Base-by-base conservation (phyloP, 768 basidiomycete species). In the Tricholoma sp. region DNA sequence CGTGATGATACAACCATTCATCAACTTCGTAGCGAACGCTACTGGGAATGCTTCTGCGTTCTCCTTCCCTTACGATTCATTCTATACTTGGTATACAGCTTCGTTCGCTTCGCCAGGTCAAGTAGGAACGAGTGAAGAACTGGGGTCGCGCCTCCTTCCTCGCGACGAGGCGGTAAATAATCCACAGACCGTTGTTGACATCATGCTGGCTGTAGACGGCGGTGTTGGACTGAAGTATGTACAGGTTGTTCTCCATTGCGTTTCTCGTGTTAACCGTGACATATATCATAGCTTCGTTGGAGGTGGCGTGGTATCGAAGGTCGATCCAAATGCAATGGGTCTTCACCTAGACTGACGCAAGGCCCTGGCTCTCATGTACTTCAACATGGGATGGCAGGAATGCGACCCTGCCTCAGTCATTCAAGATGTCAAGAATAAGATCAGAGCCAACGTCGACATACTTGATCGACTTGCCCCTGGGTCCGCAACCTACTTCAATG, bases 331-430 rank as follows among this genome's bases (percentile, higher is more conserved):
- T 43, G 71, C 76, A 1, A 68, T 68, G 9, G 80, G 76, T 14
- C 59, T 80, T 18, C 74, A 80, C 62, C 81, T 79, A 11, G 76
- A 74, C 0, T 83, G 81, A 79, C 70, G 81, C 14, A 67, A 72
- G 12, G 72, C 79, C 0, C 43, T 80, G 8, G 64, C 70, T 5
- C 64, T 78, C 27, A 61, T 70, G 3, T 49, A 63, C 7, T 64
- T 53, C 3, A 22, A 11, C 59, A 72, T 53, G 10, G 12, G 5
- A 16, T 74, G 72, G 73, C 39, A 56, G 12, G 70, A 73, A 35
- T 71, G 71, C 14, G 51, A 59, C 32, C 56, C 67, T 9, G 52
- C 34, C n/a, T 61, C 59, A n/a, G 61, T 52, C 19, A 68, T 74
- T 11, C 35, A 57, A 9, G 50, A 55, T 35, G 57, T 59, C 19